These are phyloP conservation scores for Zangia roseola DNA, from an alignment of 768 basidiomycete species.

Conservation along the genomic window DNA sequence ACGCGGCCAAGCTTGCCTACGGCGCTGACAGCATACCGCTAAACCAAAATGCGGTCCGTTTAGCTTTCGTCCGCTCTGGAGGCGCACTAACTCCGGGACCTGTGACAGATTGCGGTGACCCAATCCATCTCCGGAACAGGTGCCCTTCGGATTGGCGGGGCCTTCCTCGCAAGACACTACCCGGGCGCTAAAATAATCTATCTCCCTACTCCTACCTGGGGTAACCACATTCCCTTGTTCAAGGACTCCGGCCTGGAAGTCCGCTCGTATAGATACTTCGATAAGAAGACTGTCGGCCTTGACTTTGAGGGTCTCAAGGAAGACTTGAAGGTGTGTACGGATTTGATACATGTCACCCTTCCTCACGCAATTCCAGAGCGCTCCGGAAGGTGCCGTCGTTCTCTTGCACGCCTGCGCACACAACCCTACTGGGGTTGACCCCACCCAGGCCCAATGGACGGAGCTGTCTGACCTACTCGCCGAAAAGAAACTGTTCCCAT, in stretches of 20 bases:
- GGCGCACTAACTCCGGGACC: neutral
- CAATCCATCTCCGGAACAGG: slow-evolving; percentile 99
- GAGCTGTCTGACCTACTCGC: slow-evolving; percentile 85
- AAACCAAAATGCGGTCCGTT: slow-evolving; percentile 66
- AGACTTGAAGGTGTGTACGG: slow-evolving; percentile 69
- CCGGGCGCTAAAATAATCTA: slow-evolving; percentile 86
- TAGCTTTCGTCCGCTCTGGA: neutral
- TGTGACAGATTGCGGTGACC: slow-evolving; percentile 71
- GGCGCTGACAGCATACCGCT: slow-evolving; percentile 77
- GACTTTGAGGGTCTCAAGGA: slow-evolving; percentile 90
- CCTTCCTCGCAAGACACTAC: slow-evolving; percentile 88
- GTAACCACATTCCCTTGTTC: slow-evolving; percentile 93
- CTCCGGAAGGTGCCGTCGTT: slow-evolving; percentile 79
- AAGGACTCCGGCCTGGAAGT: slow-evolving; percentile 94
- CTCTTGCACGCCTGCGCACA: slow-evolving; percentile 97
- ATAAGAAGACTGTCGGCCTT: slow-evolving; percentile 87
- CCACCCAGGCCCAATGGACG: slow-evolving; percentile 89
- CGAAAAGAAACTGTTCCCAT: slow-evolving; percentile 90
- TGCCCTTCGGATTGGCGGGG: slow-evolving; percentile 92
- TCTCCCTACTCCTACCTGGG: slow-evolving; percentile 94
- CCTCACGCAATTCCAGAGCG: slow-evolving; percentile 41
- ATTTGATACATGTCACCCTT: neutral
- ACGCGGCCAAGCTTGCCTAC: slow-evolving; percentile 88
- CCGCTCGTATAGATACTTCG: slow-evolving; percentile 89
- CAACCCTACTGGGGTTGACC: slow-evolving; percentile 99